phyloP scores from a whole-genome alignment of 2,329 filamentous ascomycete species.

The Arachnomyces sp. region DNA sequence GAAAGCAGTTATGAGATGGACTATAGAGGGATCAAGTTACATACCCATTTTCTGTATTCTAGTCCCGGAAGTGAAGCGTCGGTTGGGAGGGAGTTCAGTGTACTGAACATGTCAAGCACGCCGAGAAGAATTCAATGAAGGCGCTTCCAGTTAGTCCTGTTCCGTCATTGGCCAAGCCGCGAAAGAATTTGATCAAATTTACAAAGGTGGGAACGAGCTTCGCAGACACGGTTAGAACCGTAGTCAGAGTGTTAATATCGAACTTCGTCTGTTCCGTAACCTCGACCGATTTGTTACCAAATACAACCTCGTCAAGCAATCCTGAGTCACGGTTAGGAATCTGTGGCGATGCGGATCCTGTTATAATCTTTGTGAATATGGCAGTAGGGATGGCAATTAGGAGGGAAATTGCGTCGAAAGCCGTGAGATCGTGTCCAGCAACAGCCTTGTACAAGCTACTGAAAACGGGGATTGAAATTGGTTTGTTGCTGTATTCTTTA shows the following conservation, averaged over 20 bases:
- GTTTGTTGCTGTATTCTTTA: neutral
- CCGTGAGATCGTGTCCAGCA: neutral
- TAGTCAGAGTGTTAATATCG: neutral
- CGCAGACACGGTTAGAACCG: no score
- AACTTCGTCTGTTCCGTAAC: neutral
- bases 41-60: neutral
- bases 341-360: neutral
- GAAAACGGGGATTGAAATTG: neutral
- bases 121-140: neutral
- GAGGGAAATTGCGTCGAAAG: neutral
- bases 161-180: neutral
- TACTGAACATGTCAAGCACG: neutral
- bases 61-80: neutral
- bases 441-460: neutral
- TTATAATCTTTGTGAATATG: neutral
- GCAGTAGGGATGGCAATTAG: neutral
- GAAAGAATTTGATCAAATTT: no score
- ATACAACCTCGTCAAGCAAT: neutral
- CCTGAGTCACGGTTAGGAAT: neutral
- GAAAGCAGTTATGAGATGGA: no score
- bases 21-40: neutral
- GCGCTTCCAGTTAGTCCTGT: neutral
- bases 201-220: no score
- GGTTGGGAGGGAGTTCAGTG: neutral
- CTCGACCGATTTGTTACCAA: neutral